Base-by-base conservation (phyloP, 352 stramenopile genomes). In the Pythium myriotylum region DNA sequence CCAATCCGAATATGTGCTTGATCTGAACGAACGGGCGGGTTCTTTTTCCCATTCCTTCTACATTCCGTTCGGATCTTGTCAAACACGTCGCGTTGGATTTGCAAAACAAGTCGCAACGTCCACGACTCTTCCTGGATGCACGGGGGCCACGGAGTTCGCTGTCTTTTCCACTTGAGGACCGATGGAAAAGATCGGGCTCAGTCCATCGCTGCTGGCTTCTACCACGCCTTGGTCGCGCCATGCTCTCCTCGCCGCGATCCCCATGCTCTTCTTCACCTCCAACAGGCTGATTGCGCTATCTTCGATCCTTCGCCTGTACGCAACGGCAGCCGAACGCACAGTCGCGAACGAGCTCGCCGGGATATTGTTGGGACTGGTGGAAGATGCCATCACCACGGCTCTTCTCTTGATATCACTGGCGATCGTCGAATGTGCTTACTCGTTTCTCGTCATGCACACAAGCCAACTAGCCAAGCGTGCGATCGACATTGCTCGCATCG, bases 241-340 rank as follows among this genome's bases (percentile, higher is more conserved):
- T 24, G 53, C n/a, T 16, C 24, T 35, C 2, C 29, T 46, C 8
- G 43, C 39, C 10, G 22, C 32, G 16, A 27, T 54, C 43, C 43
- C 45, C 20, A 40, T 62, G 45, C n/a, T 70, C 10, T 76, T 72
- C 62, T 86, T 77, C 46, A 67, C 70, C 46, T 40, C 68, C 23
- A 74, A 70, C 39, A 49, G 68, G 1, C 57, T 62, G 22, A 42
- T 61, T 4, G 62, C 58, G 5, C 55, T 86, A 5, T 33, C 61
- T 0, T 32, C 55, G 19, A 49, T 85, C 19, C 54, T 84, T 42
- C 33, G 60, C 8, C 57, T 67, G 41, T 78, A 78, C 46, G 73
- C 70, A 12, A 50, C 63, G 10, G 1, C 16, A 4, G 48, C 63
- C 17, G 63, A 74, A 53, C 62, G 56, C 42, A 74, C 58, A 1